Evolutionary conservation across 1,284 basidiomycete species (phyloP).

Genomic region (Pisolithus thermaeus): DNA sequence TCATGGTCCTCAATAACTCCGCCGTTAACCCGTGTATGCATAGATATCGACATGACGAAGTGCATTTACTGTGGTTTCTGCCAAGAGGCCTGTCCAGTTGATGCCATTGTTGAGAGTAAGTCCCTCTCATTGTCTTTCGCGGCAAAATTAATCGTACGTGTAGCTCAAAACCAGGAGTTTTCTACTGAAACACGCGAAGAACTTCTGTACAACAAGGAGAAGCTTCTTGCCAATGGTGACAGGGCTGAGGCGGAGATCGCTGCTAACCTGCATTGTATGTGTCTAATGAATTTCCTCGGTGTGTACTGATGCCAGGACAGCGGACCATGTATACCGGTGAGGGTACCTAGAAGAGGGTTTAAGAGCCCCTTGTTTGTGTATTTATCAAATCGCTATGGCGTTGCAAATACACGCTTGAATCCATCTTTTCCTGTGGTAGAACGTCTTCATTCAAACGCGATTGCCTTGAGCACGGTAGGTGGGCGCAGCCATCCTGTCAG

Average conservation of each 20-base stretch:
- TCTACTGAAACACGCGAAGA: slow-evolving; percentile 98
- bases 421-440: background rate
- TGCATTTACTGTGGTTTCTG: slow-evolving; percentile 99
- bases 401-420: slow-evolving; percentile 6
- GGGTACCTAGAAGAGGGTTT: slow-evolving; percentile 8
- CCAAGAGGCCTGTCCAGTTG: slow-evolving; percentile 98
- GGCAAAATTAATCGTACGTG: slow-evolving; percentile 1
- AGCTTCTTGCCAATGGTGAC: slow-evolving; percentile 94
- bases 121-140: slow-evolving; percentile 12
- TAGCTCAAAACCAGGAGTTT: slow-evolving; percentile 95
- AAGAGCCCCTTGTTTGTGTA: slow-evolving; percentile 19
- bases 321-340: slow-evolving; percentile 62
- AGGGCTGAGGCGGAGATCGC: slow-evolving; percentile 95
- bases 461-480: background rate
- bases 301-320: slow-evolving; percentile 28
- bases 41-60: slow-evolving; percentile 95
- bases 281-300: slow-evolving; percentile 3
- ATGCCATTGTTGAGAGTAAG: slow-evolving; percentile 98
- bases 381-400: slow-evolving; percentile 11
- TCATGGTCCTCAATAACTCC: slow-evolving; percentile 16
- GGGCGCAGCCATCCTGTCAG: background rate
- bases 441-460: background rate
- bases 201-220: slow-evolving; percentile 98
- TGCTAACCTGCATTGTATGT: slow-evolving; percentile 81
- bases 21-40: background rate